Base-by-base conservation (phyloP, 352 stramenopile genomes). In the Phytopythium kandeliae region DNA sequence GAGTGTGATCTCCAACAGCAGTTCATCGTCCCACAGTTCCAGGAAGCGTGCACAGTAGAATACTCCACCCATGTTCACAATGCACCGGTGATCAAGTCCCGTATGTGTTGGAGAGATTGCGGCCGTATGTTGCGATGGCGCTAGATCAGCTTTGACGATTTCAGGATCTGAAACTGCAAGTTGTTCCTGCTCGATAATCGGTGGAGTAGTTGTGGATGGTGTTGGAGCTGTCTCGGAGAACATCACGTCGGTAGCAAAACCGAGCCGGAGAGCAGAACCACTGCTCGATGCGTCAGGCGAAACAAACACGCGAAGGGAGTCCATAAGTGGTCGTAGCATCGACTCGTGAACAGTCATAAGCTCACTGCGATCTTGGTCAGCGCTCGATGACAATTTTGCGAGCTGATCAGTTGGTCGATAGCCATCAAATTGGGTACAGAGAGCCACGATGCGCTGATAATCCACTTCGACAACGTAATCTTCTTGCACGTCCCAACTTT, bases 11-110 rank as follows among this genome's bases (percentile, higher is more conserved):
- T 71, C 65, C 1, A 88, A 62, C 51, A 78, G 65, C 22, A 86
- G 55, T n/a, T 88, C 76, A 12, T 65, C 73, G 41, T 87, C 73
- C 73, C 73, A 87, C 1, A 84, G 26, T 47, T 87, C 76, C 55
- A 80, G 69, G 40, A 85, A 67, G 4, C 67, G 69, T 38, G 85
- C 51, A 25, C 73, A 85, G 45, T 82, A 87, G 54, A 84, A 87
- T 0, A 68, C 54, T 0, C 67, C 61, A 22, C 45, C 62, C 15
- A 80, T 57, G n/a, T 68, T 65, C 1, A 84, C 63, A 30, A 85
- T 78, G 41, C 63, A 74, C 17, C 71, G 68, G 41, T 87, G 58
- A 12, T 79, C 76, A 1, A 87, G 66, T 35, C 26, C 21, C 17
- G 25, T 37, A 9, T 24, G 17, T 17, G 12, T 4, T 9, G 19